Evolutionary conservation across 2,329 filamentous ascomycete genomes (phyloP).

Genomic region (Fusarium musae): DNA sequence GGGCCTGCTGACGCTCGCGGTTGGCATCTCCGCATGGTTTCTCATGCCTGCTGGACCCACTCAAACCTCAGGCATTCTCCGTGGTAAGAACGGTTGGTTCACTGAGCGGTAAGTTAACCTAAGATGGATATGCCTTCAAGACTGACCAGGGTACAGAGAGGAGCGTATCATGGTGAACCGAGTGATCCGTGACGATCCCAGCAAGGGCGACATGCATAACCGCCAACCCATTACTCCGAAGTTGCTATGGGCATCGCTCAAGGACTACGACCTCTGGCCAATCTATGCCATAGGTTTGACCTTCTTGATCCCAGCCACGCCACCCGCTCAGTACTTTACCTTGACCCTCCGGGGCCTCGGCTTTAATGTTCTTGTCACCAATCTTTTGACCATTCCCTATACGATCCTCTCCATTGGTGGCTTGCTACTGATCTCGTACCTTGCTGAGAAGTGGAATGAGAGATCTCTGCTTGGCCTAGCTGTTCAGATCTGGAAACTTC

Average conservation of each 20-base stretch:
- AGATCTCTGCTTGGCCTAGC: neutral
- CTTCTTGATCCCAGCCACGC: neutral
- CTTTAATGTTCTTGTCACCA: neutral
- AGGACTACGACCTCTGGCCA: neutral
- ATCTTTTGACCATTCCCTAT: neutral
- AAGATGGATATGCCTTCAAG: rapidly evolving
- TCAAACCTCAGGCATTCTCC: neutral
- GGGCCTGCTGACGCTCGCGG: neutral
- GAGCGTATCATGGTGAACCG: neutral
- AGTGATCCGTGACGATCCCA: neutral
- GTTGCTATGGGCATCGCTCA: neutral
- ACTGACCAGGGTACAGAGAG: neutral
- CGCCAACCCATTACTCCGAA: neutral
- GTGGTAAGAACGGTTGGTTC: neutral
- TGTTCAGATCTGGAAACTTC: neutral
- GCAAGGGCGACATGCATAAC: neutral
- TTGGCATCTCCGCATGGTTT: neutral
- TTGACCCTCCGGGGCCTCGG: neutral
- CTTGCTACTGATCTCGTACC: neutral
- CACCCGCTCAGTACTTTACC: neutral
- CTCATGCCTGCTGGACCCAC: neutral
- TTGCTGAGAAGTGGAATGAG: neutral
- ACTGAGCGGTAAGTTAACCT: neutral
- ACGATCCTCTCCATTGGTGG: neutral
- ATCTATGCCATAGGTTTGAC: neutral